phyloP scores from a whole-genome alignment of 225 moss, liverwort and hornwort genomes.

The Thuidium tamariscinum region DNA sequence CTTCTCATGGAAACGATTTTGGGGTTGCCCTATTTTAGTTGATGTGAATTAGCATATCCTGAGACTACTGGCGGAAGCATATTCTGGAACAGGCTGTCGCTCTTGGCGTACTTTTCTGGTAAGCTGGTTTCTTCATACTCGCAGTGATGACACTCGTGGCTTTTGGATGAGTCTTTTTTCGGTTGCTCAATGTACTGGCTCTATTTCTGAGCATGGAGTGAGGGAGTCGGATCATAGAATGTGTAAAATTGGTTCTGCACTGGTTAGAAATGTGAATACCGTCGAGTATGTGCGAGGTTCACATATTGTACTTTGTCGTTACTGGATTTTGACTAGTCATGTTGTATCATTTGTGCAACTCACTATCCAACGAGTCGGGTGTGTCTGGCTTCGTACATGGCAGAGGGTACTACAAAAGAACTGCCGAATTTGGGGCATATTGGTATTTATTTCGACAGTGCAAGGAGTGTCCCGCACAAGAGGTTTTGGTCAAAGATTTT shows the following conservation, averaged over 20 bases:
- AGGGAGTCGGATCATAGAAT: neutral
- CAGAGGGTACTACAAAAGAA: neutral
- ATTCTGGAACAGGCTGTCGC: neutral
- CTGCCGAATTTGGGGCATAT: neutral
- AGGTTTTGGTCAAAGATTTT: neutral
- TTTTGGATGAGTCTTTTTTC: neutral
- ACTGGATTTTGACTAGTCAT: neutral
- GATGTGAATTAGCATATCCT: neutral
- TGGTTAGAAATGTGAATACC: neutral
- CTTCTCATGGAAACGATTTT: neutral
- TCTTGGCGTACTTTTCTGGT: neutral
- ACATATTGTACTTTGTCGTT: neutral
- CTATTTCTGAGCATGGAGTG: neutral
- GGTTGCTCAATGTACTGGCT: neutral
- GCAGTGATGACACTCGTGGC: neutral
- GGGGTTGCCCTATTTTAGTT: neutral
- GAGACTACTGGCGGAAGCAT: neutral
- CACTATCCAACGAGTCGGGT: neutral
- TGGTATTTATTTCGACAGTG: neutral
- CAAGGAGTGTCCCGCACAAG: neutral
- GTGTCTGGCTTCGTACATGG: neutral
- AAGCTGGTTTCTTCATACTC: neutral
- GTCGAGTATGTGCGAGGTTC: neutral
- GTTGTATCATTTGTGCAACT: neutral
- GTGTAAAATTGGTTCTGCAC: neutral